Percentiles rank a stretch among this genome's conserved stretches.
Evolutionary conservation across 805 yeast species (phyloP).

Genomic region (Jamesozyma gamospora): DNA sequence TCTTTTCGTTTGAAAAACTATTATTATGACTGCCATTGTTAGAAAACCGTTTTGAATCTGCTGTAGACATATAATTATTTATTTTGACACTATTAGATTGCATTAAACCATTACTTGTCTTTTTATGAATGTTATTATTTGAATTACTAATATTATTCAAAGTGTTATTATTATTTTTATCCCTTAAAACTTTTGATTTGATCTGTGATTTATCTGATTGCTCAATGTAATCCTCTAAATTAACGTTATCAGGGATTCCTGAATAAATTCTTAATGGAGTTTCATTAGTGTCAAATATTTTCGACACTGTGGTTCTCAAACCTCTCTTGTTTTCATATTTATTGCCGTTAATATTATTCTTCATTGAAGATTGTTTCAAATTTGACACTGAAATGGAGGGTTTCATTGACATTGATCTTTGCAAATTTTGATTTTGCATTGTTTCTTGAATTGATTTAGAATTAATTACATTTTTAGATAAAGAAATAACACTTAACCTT

Average conservation of each 20-base stretch:
- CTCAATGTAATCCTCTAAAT: conserved; percentile 36
- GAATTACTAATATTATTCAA: not conserved
- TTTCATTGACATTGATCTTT: conserved; percentile 4
- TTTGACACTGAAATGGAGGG: conserved; percentile 13
- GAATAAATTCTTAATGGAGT: conserved; percentile 65
- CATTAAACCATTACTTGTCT: not conserved
- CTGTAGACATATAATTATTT: conserved; percentile 2
- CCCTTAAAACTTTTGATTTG: not conserved
- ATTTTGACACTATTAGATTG: conserved; percentile 5
- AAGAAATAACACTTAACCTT: conserved; percentile 15
- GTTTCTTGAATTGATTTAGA: not conserved
- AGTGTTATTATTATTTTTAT: conserved; percentile 2
- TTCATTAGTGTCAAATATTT: conserved; percentile 62
- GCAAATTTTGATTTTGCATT: conserved; percentile 4
- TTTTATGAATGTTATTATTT: not conserved
- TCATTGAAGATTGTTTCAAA: conserved; percentile 9
- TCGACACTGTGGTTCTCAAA: conserved; percentile 59
- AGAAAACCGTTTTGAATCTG: conserved; percentile 4
- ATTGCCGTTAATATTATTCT: not conserved
- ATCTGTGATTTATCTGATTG: conserved; percentile 26
- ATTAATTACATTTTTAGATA: conserved; percentile 7
- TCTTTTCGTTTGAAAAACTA: not conserved
- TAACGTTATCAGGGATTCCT: conserved; percentile 53
- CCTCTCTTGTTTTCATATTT: conserved; percentile 23
- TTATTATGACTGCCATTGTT: not conserved